These are phyloP conservation scores for Nidula microcarpa DNA, from an alignment of 768 basidiomycete genomes.

Conservation along the genomic window DNA sequence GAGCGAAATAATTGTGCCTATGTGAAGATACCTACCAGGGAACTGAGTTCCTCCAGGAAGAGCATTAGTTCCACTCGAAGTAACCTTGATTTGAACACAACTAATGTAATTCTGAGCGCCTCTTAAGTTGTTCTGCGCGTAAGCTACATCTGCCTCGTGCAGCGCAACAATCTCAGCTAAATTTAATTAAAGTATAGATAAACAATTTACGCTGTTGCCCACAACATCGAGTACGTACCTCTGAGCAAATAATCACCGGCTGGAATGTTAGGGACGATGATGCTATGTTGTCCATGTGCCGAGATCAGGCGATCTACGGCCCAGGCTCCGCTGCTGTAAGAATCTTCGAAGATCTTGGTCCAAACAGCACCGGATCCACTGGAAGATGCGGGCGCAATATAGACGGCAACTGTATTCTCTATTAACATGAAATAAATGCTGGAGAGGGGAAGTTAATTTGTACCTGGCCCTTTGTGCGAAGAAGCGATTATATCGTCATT, in stretches of 20 bases:
- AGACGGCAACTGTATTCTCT: constrained; percentile 1
- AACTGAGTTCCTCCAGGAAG: constrained; percentile 11
- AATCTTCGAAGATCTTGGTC: constrained; percentile 7
- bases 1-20: not conserved
- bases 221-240: not conserved
- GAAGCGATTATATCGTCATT: constrained; percentile 1
- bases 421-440: too few relatives aligned
- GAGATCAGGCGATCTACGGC: constrained; percentile 3
- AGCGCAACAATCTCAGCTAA: constrained; percentile 17
- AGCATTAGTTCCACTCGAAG: constrained; percentile 9
- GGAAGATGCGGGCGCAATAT: constrained; percentile 6
- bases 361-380: constrained; percentile 2
- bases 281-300: constrained; percentile 5
- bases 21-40: constrained; percentile 6
- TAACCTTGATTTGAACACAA: constrained; percentile 35
- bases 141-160: constrained; percentile 9
- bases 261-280: constrained; percentile 5
- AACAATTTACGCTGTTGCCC: constrained; percentile 20
- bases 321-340: constrained; percentile 3
- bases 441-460: not conserved
- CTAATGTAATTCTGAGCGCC: constrained; percentile 41
- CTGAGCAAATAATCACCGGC: constrained; percentile 8
- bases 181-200: constrained; percentile 16
- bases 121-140: constrained; percentile 13
- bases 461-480: not conserved